These are phyloP conservation scores for Tetracladium setigerum DNA, from an alignment of 495 filamentous ascomycete genomes.

Conservation along the genomic window DNA sequence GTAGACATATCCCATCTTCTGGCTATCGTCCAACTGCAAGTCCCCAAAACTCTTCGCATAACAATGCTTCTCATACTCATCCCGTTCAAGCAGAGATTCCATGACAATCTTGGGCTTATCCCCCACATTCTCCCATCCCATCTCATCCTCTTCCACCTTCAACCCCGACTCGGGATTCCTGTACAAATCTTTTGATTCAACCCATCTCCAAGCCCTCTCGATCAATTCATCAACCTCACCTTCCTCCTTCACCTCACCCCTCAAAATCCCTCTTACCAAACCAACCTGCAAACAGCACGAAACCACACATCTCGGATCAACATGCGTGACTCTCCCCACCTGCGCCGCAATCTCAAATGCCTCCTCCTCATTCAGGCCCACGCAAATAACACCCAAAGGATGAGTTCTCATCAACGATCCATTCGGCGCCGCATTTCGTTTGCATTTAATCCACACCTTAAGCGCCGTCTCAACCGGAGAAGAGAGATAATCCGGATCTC, in stretches of 20 bases:
- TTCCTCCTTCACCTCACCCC: constrained; percentile 31
- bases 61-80: constrained; percentile 29
- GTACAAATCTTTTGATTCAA: constrained; percentile 10
- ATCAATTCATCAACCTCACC: constrained; percentile 28
- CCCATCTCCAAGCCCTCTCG: constrained; percentile 22
- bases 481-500: constrained; percentile 21
- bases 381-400: constrained; percentile 32
- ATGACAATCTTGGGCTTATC: not conserved
- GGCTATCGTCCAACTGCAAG: constrained; percentile 28
- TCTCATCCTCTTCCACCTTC: constrained; percentile 6
- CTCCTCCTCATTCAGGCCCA: constrained; percentile 24
- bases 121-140: constrained; percentile 17
- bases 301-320: constrained; percentile 38
- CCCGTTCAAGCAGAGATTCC: constrained; percentile 22
- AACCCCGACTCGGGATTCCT: not conserved
- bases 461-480: constrained; percentile 26
- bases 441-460: constrained; percentile 27
- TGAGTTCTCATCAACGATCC: constrained; percentile 42
- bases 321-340: constrained; percentile 32
- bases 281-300: constrained; percentile 32
- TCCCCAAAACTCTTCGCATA: constrained; percentile 22
- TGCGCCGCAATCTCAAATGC: constrained; percentile 22
- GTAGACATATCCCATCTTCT: constrained; percentile 41
- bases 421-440: constrained; percentile 32
- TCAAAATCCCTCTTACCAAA: constrained; percentile 32